Conservation (phyloP, 768 basidiomycete genomes). For the Antrodiella citrinella region DNA sequence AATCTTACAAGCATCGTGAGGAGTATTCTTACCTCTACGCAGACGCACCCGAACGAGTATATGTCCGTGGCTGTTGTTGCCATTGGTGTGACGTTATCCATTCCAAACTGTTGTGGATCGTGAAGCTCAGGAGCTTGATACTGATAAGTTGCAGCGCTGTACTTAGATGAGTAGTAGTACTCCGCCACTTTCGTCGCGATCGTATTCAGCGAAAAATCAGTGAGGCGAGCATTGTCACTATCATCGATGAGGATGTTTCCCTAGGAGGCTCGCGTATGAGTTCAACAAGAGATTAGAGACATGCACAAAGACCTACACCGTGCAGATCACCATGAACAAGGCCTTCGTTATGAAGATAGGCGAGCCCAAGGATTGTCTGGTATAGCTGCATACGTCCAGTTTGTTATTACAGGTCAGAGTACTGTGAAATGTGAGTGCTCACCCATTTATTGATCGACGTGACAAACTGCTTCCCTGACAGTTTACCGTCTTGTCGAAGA, state of each 20-base stretch:
- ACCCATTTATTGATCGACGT: background rate
- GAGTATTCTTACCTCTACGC: background rate
- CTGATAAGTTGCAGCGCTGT: background rate
- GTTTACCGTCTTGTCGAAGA: background rate
- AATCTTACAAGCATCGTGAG: background rate
- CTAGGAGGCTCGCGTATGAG: background rate
- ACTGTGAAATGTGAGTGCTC: background rate
- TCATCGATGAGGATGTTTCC: background rate
- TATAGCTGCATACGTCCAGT: background rate
- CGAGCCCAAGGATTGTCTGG: constrained; percentile 1
- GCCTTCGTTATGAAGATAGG: constrained; percentile 5
- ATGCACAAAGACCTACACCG: constrained; percentile 3
- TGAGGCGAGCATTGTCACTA: background rate
- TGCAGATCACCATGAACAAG: constrained; percentile 7
- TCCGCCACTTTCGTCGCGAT: background rate
- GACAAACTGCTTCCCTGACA: background rate
- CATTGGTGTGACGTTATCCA: background rate
- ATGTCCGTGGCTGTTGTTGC: background rate
- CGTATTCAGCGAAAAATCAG: background rate
- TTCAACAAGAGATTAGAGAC: background rate
- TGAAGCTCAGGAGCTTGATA: background rate
- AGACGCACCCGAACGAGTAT: background rate
- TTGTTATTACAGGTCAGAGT: background rate
- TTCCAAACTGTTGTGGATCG: background rate
- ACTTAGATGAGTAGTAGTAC: background rate